Base-by-base conservation (phyloP, 371 early-diverging fungal species). In the Batkoa obscura region DNA sequence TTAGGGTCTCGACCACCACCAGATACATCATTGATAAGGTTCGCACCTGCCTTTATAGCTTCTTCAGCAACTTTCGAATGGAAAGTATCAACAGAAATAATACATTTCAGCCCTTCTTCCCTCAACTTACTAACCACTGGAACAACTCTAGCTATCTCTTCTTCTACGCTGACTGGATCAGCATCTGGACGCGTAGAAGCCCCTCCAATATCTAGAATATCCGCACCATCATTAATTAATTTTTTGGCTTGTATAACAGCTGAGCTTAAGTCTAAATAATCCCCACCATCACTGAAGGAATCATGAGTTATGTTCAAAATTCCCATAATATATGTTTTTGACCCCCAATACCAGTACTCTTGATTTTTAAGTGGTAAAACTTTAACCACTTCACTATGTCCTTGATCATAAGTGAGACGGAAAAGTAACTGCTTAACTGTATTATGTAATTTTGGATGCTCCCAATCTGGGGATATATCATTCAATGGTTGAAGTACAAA, bases 291-390 rank as follows among this genome's bases (percentile, higher is more conserved):
- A 46, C 86, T 84, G 67, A 97, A 97, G 60, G 88, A 87, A 68
- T 97, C 98, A 1, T 95, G 97, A 0, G 98, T 96, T 13, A 87
- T 83, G 62, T 96, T 97, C 34, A 97, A 70, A 36, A 97, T 92
- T 39, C 95, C 98, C 98, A 97, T 97, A 55, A 93, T 68, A 52
- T 72, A 75, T 0, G 90, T 88, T 52, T 74, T 77, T 4, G 67
- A 61, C 34, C 68, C 67, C 84, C 84, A 84, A 39, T 59, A 58
- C 81, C 80, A 83, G 3, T 74, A 35, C 1, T 56, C 31, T 15
- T 58, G 33, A 13, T 47, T 43, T 41, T 73, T 62, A 35, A 86
- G 66, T n/a, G 86, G 85, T 3, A 79, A 62, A 1, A 86, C 82
- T 58, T 81, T 78, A 59, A 78, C 65, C 46, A 88, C 80, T 57